Base-by-base conservation (phyloP, 805 yeast genomes). In the Candida taoyuanica region DNA sequence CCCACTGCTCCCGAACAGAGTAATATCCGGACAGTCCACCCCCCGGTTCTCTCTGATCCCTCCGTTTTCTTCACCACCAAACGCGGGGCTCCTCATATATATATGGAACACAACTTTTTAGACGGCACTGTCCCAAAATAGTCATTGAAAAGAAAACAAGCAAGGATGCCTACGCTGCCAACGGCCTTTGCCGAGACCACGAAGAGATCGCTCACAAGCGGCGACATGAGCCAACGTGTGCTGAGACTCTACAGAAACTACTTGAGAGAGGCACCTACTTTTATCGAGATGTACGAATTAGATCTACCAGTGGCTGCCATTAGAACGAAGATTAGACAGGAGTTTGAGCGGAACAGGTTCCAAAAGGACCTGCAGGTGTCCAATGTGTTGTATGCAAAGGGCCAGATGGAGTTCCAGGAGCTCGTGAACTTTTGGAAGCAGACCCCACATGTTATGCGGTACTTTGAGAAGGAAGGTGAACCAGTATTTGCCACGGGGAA, bases 341-440 rank as follows among this genome's bases (percentile, higher is more conserved):
- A 86, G 63, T 86, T 86, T 51, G 95, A 86, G 64, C 80, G 94
- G 67, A 73, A 85, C 56, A 72, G 95, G 56, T 85, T 69, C 56
- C 86, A 85, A 36, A 66, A 67, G 37, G 86, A 82, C 55, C 59
- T 81, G 48, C 75, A 76, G 24, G 74, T 81, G 32, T 70, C 73
- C 47, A 86, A 85, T 62, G 72, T 83, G 14, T 68, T 86, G 41
- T 76, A 76, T 49, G 78, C 84, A 66, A 83, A 85, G 67, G 95
- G 91, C 6, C 88, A 84, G 55, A 84, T 84, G 93, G 95, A 86
- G 61, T 86, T 78, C 64, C 95, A 85, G 65, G 95, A 85, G 58
- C 71, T 85, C 55, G 73, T 81, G 54, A 86, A 86, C 65, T 85
- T 85, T 68, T 85, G 95, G 95, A 86, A 85, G 62, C 95, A 86